Evolutionary conservation across 257 asterid genomes (phyloP).

Genomic region (Primulina huaijiensis): DNA sequence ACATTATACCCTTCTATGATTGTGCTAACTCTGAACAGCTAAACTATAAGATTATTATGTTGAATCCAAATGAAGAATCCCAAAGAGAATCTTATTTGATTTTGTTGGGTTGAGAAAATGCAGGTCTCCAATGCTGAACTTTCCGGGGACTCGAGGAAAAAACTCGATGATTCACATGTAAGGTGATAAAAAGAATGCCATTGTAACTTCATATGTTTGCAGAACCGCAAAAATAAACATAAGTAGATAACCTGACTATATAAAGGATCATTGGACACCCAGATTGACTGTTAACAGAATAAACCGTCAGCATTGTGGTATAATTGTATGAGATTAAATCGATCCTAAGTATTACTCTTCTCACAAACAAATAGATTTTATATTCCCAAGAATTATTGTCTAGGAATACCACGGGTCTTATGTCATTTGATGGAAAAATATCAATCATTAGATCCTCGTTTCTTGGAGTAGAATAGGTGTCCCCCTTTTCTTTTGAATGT

Average conservation of each 20-base stretch:
- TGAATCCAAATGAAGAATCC: background rate
- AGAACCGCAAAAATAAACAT: background rate
- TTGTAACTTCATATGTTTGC: background rate
- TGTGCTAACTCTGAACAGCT: conserved; percentile 13
- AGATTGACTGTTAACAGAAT: conserved; percentile 12
- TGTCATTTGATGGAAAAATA: conserved; percentile 30
- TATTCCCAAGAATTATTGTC: background rate
- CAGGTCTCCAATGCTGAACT: conserved; percentile 5
- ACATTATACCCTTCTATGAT: background rate
- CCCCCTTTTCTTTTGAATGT: conserved; percentile 33
- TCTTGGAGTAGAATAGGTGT: conserved; percentile 24
- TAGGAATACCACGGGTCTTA: conserved; percentile 36
- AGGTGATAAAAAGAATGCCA: background rate
- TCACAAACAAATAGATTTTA: background rate
- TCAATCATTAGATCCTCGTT: conserved; percentile 31
- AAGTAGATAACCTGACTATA: background rate
- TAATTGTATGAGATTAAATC: conserved; percentile 2
- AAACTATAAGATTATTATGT: conserved; percentile 2
- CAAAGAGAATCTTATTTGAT: conserved; percentile 2
- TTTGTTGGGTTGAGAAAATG: background rate
- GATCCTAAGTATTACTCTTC: conserved; percentile 1
- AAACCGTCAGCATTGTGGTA: background rate
- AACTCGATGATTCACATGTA: conserved; percentile 1
- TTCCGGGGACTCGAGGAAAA: background rate
- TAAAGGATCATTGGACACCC: background rate